Base-by-base conservation (phyloP, 192 early-diverging fungal genomes). In the Linnemannia exigua region DNA sequence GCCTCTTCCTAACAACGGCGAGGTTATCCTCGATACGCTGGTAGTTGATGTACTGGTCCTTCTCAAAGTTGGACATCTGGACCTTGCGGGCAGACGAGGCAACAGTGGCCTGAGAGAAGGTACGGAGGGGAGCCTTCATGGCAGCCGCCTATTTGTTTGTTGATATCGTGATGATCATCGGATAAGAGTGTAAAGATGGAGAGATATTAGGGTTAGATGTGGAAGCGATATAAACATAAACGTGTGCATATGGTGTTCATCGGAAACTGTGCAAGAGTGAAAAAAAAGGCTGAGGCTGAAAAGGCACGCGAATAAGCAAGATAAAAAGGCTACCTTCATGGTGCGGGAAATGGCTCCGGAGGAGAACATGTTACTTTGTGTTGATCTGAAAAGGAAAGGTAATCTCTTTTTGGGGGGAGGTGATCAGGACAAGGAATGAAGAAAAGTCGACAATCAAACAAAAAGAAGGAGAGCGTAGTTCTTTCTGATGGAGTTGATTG, bases 11-110 rank as follows among this genome's bases (percentile, higher is more conserved):
- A 72, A 99, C 97, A 58, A 98, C 92, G 79, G 95, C 95, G 74
- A 99, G 90, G 94, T 99, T 98, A 85, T 96, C 93, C 89, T 98
- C 95, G 77, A 99, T 97, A 72, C 95, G 92, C 91, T 97, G 91
- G 92, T 99, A 99, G 95, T 99, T 98, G 92, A 99, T 97, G 92
- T 92, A 95, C 92, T 96, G 95, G 94, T 96, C 94, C 76, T 91
- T 88, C 90, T 99, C 98, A 76, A 98, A 92, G 82, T 91, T 92
- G 75, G 98, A 99, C 92, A 99, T 96, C 70, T 93, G 84, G 84
- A 99, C 97, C 89, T 98, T 97, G 72, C 90, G 87, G 67, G 84
- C 82, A 50, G 89, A 85, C 51, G 79, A 88, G 74, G 87, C 77
- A 63, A 22, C 8, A 36, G 89, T 76, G 75, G 87, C 90, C 81